These are phyloP conservation scores for Nicotiana noctiflora DNA, from an alignment of 257 asterid species.

Conservation along the genomic window DNA sequence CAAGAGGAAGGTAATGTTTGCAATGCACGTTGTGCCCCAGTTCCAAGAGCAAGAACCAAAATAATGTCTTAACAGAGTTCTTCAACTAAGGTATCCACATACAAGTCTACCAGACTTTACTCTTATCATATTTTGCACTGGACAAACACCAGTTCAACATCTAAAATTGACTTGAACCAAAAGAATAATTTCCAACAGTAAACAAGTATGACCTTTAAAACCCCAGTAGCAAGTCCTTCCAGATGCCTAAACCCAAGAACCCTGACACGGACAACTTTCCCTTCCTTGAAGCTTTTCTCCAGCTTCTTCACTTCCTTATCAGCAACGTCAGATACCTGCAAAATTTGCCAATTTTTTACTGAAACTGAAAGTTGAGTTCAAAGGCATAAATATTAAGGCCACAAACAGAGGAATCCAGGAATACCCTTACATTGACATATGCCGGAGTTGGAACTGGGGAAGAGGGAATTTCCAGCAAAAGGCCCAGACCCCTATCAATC, in stretches of 20 bases:
- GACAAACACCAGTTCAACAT: neutral
- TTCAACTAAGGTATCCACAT: neutral
- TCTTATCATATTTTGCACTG: neutral
- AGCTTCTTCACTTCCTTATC: constrained; percentile 71
- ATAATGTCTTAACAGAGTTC: neutral
- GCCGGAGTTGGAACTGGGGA: constrained; percentile 76
- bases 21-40: neutral
- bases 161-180: neutral
- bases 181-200: constrained; percentile 2
- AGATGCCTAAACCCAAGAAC: constrained; percentile 77
- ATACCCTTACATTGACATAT: constrained; percentile 71
- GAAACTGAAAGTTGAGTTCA: neutral
- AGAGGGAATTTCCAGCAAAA: constrained; percentile 75
- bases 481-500: constrained; percentile 78
- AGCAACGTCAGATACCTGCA: constrained; percentile 64
- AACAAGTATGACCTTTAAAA: constrained; percentile 51
- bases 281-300: constrained; percentile 81
- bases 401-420: neutral
- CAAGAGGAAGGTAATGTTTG: neutral
- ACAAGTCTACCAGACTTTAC: neutral
- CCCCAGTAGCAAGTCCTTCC: constrained; percentile 92
- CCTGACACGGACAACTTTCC: constrained; percentile 68
- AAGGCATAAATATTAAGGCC: neutral
- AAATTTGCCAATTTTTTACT: constrained; percentile 10
- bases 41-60: neutral